These are phyloP conservation scores for Xanthoconium separans DNA, from an alignment of 1,284 basidiomycete genomes.

Conservation along the genomic window DNA sequence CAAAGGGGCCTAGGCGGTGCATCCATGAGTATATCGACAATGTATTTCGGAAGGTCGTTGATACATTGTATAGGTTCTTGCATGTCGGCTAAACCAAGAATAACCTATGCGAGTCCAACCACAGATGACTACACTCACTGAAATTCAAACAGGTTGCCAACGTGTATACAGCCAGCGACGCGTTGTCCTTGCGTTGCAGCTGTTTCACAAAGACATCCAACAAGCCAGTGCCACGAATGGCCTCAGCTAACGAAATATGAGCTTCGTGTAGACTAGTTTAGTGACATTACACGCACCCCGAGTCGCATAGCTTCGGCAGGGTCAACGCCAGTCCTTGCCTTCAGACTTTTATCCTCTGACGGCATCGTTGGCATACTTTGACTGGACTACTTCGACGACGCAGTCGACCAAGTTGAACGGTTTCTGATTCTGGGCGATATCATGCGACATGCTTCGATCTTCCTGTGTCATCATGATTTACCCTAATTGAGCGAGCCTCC, in stretches of 20 bases:
- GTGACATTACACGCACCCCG: neutral
- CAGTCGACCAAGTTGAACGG: too few species aligned
- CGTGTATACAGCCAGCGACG: conserved; percentile 11
- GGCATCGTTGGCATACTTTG: too few species aligned
- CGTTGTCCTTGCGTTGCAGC: conserved; percentile 4
- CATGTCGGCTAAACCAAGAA: conserved; percentile 17
- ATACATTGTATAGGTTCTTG: neutral
- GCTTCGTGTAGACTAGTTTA: neutral
- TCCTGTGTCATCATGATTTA: too few species aligned
- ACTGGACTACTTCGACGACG: too few species aligned
- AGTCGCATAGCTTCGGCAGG: conserved; percentile 1
- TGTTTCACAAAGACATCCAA: conserved; percentile 6
- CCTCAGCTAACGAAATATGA: neutral
- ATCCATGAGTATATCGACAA: conserved; percentile 21
- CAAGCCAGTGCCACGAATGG: neutral
- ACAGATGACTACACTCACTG: conserved; percentile 3
- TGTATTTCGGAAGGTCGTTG: conserved; percentile 12
- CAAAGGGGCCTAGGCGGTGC: neutral
- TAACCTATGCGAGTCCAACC: neutral
- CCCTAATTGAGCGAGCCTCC: too few species aligned
- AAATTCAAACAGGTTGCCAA: conserved; percentile 1
- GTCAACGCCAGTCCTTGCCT: too few species aligned
- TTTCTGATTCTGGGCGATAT: too few species aligned
- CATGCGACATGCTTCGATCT: too few species aligned
- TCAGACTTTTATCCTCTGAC: too few species aligned